These are phyloP conservation scores for Amauroascus verrucosus DNA, from an alignment of 2,329 filamentous ascomycete species.

Conservation along the genomic window DNA sequence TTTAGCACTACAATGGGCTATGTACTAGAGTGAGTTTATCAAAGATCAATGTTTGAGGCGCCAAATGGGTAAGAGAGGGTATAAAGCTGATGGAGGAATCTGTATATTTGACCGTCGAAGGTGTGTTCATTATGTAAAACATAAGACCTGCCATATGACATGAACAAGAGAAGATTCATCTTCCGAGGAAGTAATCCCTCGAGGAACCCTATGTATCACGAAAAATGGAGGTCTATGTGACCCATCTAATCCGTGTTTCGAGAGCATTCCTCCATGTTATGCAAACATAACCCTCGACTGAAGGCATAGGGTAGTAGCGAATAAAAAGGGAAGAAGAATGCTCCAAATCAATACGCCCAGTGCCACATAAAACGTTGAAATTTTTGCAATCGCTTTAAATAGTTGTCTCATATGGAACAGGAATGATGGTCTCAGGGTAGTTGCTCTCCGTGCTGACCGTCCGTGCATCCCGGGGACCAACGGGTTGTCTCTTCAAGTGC, in stretches of 20 bases:
- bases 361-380: constrained; percentile 26
- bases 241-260: constrained; percentile 23
- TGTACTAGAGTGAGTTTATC: no score
- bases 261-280: constrained; percentile 22
- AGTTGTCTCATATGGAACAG: constrained; percentile 94
- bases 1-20: no score
- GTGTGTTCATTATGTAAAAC: constrained; percentile 11
- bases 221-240: constrained; percentile 1
- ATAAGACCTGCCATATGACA: constrained; percentile 9
- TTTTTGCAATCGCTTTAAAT: constrained; percentile 57
- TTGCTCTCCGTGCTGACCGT: constrained; percentile 72
- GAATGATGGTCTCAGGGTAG: constrained; percentile 80
- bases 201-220: constrained; percentile 1
- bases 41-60: neutral
- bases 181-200: neutral
- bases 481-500: constrained; percentile 85
- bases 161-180: constrained; percentile 3
- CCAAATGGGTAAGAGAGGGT: neutral
- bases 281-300: constrained; percentile 9
- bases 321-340: constrained; percentile 19
- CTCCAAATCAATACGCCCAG: constrained; percentile 20
- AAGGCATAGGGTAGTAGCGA: constrained; percentile 13
- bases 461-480: constrained; percentile 66
- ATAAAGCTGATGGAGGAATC: neutral
- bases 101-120: constrained; percentile 3